These are phyloP conservation scores for Tolypocladium tundrense DNA, from an alignment of 2,329 filamentous ascomycete genomes.

Conservation along the genomic window DNA sequence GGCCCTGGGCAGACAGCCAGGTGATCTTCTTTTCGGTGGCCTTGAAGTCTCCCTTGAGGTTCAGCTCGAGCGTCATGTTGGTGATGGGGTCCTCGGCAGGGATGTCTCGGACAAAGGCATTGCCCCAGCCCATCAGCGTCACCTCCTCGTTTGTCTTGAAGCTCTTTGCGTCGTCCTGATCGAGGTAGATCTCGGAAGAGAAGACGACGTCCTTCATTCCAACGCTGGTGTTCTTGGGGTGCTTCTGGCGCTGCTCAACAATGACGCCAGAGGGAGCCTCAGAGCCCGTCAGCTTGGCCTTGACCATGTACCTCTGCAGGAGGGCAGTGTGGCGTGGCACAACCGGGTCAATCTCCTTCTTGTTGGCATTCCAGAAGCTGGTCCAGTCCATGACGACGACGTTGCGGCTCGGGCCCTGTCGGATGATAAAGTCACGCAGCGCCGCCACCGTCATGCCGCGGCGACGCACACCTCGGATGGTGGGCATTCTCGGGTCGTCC, in stretches of 20 bases:
- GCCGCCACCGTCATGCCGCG: slow-evolving; percentile 72
- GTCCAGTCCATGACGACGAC: slow-evolving; percentile 80
- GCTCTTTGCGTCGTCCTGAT: slow-evolving; percentile 74
- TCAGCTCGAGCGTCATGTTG: slow-evolving; percentile 69
- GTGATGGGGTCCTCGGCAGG: slow-evolving; percentile 50
- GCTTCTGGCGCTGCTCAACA: slow-evolving; percentile 70
- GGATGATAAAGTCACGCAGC: slow-evolving; percentile 73
- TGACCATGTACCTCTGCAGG: slow-evolving; percentile 59
- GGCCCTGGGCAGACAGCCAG: slow-evolving; percentile 70
- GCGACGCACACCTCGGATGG: slow-evolving; percentile 67
- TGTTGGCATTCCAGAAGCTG: slow-evolving; percentile 63
- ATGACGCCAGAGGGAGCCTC: slow-evolving; percentile 54
- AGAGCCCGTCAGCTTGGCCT: slow-evolving; percentile 56
- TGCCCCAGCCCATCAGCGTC: slow-evolving; percentile 95
- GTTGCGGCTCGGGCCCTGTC: slow-evolving; percentile 75
- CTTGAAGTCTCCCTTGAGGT: slow-evolving; percentile 88
- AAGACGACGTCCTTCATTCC: slow-evolving; percentile 80
- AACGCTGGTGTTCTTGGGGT: slow-evolving; percentile 78
- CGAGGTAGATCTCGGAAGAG: slow-evolving; percentile 65
- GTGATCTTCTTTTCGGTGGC: slow-evolving; percentile 94
- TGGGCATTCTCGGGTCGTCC: slow-evolving; percentile 83
- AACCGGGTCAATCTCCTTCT: slow-evolving; percentile 71
- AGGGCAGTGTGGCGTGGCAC: slow-evolving; percentile 67
- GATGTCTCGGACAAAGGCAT: slow-evolving; percentile 67
- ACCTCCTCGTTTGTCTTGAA: slow-evolving; percentile 85